Evolutionary conservation across 345 rosid genomes (phyloP), one percentile per base, ranked within the genome.

Genomic region (Theobroma cacao): DNA sequence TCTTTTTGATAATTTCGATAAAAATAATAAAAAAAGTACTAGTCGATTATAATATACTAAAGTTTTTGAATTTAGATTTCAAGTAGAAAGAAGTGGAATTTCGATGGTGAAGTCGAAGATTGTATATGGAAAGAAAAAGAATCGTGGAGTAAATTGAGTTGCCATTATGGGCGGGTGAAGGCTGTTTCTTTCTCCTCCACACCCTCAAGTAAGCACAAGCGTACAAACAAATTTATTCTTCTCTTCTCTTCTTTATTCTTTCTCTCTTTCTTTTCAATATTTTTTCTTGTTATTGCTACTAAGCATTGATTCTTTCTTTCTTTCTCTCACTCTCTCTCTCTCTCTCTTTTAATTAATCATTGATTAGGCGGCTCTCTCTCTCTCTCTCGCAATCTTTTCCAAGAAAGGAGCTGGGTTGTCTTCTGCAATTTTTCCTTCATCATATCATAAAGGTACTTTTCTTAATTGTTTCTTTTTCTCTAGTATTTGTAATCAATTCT

Each of bases 221-320:
- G 68, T 76, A 73, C 82, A 70, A 70, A 14, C 75, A 69, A 70
- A 38, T 74, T 70, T 77, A 79, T 86, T 74, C 84, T 79, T 79
- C 77, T 47, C 78, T 66, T 72, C 43, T 67, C 43, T 59, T 80
- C 62, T 77, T 64, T 73, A 36, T 67, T 75, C 47, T 24, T 22
- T 67, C 50, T 41, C 34, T 40, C 40, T 20, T 48, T 70, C 59
- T 43, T 48, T 34, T n/a, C 40, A 30, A 43, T 62, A 7, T 4
- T 14, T 55, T 53, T 40, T 3, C 31, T 60, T 58, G 15, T 48
- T 67, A 41, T 20, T 22, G 28, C 33, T 63, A 28, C 4, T 43
- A 75, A 31, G 63, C 55, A 48, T 50, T 67, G 55, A 20, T 64
- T 33, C 62, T 62, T 7, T 43, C 36, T 24, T 18, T 12, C 43